phyloP scores from a whole-genome alignment of 129 eudicot genomes.

The Escallonia herrerae region DNA sequence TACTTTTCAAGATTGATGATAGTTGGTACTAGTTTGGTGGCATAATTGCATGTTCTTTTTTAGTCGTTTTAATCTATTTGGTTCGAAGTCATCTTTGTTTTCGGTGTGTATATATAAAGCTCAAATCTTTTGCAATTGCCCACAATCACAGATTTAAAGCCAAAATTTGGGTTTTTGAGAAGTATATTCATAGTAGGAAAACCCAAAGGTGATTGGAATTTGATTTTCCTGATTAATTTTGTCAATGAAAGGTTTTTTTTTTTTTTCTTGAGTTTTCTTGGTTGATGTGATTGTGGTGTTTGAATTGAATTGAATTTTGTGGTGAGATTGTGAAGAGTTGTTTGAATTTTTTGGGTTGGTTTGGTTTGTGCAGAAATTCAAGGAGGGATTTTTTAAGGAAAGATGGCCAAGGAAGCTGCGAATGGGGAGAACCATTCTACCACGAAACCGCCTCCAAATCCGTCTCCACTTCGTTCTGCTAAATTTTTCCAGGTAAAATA shows the following conservation, averaged over 20 bases:
- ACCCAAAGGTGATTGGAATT: constrained; percentile 12
- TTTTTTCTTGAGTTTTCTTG: neutral
- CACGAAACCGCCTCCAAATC: constrained; percentile 58
- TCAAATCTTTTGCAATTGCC: neutral
- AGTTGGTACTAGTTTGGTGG: constrained; percentile 4
- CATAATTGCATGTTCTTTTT: constrained; percentile 5
- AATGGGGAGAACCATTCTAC: constrained; percentile 32
- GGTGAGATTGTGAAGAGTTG: neutral
- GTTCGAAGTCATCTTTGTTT: constrained; percentile 1
- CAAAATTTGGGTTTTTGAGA: neutral
- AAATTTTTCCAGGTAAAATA: constrained; percentile 62
- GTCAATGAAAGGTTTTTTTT: neutral
- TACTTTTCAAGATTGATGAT: constrained; percentile 28
- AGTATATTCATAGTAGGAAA: neutral
- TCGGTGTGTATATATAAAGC: constrained; percentile 8
- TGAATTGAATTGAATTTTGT: constrained; percentile 3
- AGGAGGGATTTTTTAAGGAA: constrained; percentile 12
- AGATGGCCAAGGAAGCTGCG: constrained; percentile 44
- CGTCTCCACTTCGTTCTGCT: constrained; percentile 70
- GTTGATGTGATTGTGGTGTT: neutral
- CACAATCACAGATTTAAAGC: neutral
- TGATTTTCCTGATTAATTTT: neutral
- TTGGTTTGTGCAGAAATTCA: constrained; percentile 13
- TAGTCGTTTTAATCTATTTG: neutral
- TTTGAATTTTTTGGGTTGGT: constrained; percentile 13